phyloP scores from a whole-genome alignment of 2,329 filamentous ascomycete species.

The Stylonectria norvegica region DNA sequence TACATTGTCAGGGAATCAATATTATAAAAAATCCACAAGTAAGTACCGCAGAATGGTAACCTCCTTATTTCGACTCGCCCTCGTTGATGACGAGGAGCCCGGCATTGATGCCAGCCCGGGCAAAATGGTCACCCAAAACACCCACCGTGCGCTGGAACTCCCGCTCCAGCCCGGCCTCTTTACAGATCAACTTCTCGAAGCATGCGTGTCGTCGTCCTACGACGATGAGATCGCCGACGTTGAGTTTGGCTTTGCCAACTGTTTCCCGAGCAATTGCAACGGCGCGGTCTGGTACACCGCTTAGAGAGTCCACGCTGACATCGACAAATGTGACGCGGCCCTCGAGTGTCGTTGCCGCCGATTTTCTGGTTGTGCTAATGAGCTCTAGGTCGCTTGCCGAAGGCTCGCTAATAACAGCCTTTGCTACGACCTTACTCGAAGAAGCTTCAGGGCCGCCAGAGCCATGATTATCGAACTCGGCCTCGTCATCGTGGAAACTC shows the following conservation, averaged over 20 bases:
- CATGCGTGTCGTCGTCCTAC: constrained; percentile 21
- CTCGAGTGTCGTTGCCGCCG: constrained; percentile 14
- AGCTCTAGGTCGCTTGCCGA: constrained; percentile 29
- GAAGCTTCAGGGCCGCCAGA: constrained; percentile 7
- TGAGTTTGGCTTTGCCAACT: constrained; percentile 22
- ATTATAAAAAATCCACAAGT: too few species aligned
- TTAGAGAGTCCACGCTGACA: constrained; percentile 21
- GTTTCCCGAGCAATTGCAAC: constrained; percentile 16
- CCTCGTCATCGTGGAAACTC: constrained; percentile 19
- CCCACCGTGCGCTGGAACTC: constrained; percentile 27
- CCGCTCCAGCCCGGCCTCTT: constrained; percentile 24
- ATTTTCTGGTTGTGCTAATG: constrained; percentile 21
- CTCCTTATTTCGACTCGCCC: constrained; percentile 7
- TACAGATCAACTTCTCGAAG: constrained; percentile 13
- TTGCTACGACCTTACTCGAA: constrained; percentile 7
- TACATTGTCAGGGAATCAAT: too few species aligned
- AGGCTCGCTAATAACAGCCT: constrained; percentile 8
- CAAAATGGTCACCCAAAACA: constrained; percentile 25
- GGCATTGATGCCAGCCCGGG: constrained; percentile 26
- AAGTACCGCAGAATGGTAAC: too few species aligned
- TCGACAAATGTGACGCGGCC: constrained; percentile 21
- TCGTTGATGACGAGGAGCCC: constrained; percentile 29
- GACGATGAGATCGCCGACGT: constrained; percentile 26
- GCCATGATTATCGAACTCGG: constrained; percentile 6
- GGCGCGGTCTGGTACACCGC: constrained; percentile 25